These are phyloP conservation scores for Sarocladiaceae sp. DNA, from an alignment of 2,329 filamentous ascomycete genomes.

Conservation along the genomic window DNA sequence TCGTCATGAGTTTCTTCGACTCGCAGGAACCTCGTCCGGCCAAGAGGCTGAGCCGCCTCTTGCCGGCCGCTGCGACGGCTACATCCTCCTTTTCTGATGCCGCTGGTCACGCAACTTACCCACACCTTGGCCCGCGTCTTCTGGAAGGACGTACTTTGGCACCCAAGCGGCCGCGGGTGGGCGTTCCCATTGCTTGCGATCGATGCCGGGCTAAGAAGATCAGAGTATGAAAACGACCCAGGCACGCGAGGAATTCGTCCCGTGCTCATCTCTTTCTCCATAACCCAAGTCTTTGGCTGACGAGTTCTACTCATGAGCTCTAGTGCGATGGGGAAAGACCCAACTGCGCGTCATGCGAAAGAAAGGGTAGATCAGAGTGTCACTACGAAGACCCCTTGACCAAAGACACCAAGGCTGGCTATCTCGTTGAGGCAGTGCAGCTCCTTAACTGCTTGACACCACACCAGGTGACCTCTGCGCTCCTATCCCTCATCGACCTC, in stretches of 20 bases:
- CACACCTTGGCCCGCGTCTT: background rate
- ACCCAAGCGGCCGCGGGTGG: background rate
- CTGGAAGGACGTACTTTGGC: background rate
- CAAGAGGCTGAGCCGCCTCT: background rate
- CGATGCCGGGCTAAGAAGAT: conserved; percentile 6
- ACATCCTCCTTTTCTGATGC: background rate
- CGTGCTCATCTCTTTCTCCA: too few species aligned
- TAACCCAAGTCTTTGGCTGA: too few species aligned
- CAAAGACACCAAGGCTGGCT: background rate
- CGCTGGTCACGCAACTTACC: background rate
- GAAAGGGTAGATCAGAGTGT: background rate
- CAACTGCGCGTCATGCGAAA: background rate
- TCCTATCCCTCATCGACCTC: background rate
- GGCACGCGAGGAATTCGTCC: too few species aligned
- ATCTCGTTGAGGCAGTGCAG: background rate
- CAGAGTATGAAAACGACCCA: conserved; percentile 5
- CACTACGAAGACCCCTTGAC: background rate
- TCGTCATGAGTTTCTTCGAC: background rate
- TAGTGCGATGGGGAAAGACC: conserved; percentile 7
- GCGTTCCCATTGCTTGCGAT: conserved; percentile 2
- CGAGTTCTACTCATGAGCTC: too few species aligned
- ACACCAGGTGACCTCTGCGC: background rate
- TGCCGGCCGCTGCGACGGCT: background rate
- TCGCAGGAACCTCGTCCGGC: background rate
- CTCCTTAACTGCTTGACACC: background rate